Conservation (phyloP, 2,329 filamentous ascomycete species). For the Clonostachys rhizophaga region DNA sequence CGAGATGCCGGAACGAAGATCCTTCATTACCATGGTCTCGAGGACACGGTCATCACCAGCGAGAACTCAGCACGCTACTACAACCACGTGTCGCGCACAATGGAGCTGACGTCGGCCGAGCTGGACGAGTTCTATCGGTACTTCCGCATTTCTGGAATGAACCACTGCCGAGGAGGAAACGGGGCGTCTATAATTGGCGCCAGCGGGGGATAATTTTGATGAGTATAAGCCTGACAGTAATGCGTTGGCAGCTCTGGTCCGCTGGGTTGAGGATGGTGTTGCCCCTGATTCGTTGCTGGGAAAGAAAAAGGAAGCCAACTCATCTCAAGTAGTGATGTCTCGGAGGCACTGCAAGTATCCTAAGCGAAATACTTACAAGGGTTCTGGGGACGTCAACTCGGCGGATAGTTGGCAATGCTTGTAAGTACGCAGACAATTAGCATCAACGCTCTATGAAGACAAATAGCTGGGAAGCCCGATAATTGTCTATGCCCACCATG, state of each 20-base stretch:
- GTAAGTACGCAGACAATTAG: no score
- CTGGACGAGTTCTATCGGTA: conserved; percentile 40
- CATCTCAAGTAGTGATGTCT: no score
- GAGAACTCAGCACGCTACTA: conserved; percentile 8
- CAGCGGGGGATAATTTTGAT: conserved; percentile 23
- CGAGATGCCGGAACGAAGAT: conserved; percentile 32
- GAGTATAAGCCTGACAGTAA: conserved; percentile 20
- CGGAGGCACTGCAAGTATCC: no score
- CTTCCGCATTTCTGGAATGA: conserved; percentile 47
- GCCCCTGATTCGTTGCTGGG: conserved; percentile 24
- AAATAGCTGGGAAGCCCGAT: no score
- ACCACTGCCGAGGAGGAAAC: conserved; percentile 40
- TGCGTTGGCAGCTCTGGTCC: conserved; percentile 37
- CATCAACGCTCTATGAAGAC: no score
- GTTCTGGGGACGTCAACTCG: no score
- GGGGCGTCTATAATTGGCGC: conserved; percentile 36
- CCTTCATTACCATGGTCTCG: conserved; percentile 34
- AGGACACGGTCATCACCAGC: conserved; percentile 29
- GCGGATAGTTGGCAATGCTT: no score
- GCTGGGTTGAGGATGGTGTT: conserved; percentile 36
- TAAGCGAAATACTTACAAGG: no score
- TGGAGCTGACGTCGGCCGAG: conserved; percentile 6
- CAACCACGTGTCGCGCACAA: conserved; percentile 11
- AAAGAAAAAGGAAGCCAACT: no score
- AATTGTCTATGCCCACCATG: no score